A percentile compares a stretch with the other conserved stretches of the same genome.
These are phyloP conservation scores for Friedmanniomyces simplex DNA, from an alignment of 495 filamentous ascomycete species.

Conservation along the genomic window DNA sequence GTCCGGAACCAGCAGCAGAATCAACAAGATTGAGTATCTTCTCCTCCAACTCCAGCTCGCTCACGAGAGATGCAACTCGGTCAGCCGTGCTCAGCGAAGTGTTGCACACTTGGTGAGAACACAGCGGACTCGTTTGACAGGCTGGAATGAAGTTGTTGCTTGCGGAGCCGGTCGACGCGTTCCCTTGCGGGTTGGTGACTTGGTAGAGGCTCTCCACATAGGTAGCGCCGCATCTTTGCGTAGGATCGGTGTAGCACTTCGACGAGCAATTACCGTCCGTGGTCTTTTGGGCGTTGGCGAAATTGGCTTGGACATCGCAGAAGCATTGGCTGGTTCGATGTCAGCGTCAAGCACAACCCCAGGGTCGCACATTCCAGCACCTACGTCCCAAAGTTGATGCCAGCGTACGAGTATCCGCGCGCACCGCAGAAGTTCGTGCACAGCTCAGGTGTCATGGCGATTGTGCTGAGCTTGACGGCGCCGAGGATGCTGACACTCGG, in stretches of 20 bases:
- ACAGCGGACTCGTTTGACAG: conserved; percentile 1
- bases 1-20: conserved; percentile 42
- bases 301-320: neutral
- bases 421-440: neutral
- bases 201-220: neutral
- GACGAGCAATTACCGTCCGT: neutral
- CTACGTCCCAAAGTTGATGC: conserved; percentile 1
- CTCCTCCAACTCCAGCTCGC: conserved; percentile 39
- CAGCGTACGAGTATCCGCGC: neutral
- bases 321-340: neutral
- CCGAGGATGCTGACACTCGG: neutral
- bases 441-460: neutral
- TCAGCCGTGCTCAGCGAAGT: neutral
- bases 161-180: neutral
- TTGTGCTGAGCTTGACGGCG: conserved; percentile 1
- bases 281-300: neutral
- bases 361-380: neutral
- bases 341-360: neutral
- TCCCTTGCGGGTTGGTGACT: neutral
- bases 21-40: conserved; percentile 49
- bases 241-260: neutral
- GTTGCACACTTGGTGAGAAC: neutral
- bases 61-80: conserved; percentile 32
- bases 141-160: neutral
- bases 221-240: neutral